Conservation (phyloP, 148 eudicot species). For the Cornus kousa region DNA sequence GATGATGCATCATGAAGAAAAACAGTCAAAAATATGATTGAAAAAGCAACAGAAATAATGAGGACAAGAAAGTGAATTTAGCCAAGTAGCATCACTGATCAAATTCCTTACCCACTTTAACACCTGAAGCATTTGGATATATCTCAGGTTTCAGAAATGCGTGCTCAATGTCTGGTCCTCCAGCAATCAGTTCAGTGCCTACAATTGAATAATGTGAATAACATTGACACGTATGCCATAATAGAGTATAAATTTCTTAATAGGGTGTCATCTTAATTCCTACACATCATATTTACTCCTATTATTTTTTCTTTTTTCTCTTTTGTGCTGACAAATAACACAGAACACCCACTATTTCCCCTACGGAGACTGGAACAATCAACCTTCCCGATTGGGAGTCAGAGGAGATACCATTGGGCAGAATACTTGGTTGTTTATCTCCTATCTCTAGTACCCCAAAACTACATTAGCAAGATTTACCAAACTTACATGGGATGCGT, state of each 20-base stretch:
- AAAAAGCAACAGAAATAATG: too few relatives aligned
- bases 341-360: too few relatives aligned
- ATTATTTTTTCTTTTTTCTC: too few relatives aligned
- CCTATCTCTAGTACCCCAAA: neutral
- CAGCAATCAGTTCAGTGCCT: conserved; percentile 16
- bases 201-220: neutral
- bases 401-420: too few relatives aligned
- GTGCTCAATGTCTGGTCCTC: conserved; percentile 11
- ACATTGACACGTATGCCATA: neutral
- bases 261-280: neutral
- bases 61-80: neutral
- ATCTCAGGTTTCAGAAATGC: neutral
- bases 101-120: conserved; percentile 12
- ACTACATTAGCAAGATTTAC: neutral
- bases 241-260: neutral
- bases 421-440: neutral
- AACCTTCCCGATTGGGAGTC: too few relatives aligned
- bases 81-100: neutral
- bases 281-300: neutral
- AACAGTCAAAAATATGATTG: neutral
- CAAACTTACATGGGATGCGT: neutral
- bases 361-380: too few relatives aligned
- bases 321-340: too few relatives aligned
- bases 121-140: conserved; percentile 14
- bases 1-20: neutral